Conservation (phyloP, 371 early-diverging fungal genomes). For the Mortierella sp. region DNA sequence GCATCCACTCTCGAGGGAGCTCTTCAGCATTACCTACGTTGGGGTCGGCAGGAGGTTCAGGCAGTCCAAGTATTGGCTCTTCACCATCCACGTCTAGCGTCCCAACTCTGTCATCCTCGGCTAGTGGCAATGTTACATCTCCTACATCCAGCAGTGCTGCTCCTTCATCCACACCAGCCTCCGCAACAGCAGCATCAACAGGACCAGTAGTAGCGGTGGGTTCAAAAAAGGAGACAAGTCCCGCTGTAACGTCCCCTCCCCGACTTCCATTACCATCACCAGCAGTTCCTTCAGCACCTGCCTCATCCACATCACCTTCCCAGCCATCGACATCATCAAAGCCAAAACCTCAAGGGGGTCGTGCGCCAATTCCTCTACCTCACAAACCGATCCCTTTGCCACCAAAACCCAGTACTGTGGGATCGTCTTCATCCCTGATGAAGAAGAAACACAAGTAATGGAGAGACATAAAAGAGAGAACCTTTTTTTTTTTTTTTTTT, state of each 20-base stretch:
- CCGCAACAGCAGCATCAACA: background rate
- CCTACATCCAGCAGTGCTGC: background rate
- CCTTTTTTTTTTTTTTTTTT: background rate
- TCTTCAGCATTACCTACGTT: constrained; percentile 10
- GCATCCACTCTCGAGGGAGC: constrained; percentile 22
- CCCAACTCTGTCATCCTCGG: background rate
- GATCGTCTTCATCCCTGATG: constrained; percentile 8
- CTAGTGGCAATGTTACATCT: background rate
- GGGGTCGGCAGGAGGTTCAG: constrained; percentile 12
- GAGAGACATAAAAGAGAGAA: background rate
- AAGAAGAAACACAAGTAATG: constrained; percentile 34
- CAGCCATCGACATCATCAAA: constrained; percentile 14
- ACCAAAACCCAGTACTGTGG: constrained; percentile 21
- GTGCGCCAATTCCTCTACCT: constrained; percentile 47
- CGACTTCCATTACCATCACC: background rate
- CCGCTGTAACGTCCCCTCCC: constrained; percentile 3
- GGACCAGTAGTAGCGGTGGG: background rate
- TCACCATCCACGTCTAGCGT: constrained; percentile 3
- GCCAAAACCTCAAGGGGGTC: constrained; percentile 18
- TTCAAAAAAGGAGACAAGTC: constrained; percentile 6
- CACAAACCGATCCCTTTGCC: constrained; percentile 53
- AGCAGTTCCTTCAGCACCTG: background rate
- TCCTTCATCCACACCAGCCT: constrained; percentile 6
- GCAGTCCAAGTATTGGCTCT: background rate
- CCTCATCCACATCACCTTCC: constrained; percentile 8